These are phyloP conservation scores for Coemansia sp. DNA, from an alignment of 192 early-diverging fungal genomes.

Conservation along the genomic window DNA sequence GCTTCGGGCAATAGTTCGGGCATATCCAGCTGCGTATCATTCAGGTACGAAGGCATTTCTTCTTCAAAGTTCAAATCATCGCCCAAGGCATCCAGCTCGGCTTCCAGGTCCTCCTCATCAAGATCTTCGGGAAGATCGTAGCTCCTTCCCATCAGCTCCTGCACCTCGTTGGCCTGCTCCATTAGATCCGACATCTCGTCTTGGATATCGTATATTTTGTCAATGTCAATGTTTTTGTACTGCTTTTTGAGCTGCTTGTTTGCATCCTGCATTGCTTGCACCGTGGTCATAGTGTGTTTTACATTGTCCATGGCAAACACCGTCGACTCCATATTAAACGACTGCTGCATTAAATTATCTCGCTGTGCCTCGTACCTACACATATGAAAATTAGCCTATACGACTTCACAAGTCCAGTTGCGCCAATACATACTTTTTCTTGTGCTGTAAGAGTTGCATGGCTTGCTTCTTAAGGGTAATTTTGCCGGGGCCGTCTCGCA, in stretches of 20 bases:
- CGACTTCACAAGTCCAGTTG: too few species aligned
- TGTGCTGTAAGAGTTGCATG: conserved; percentile 86
- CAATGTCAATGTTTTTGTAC: conserved; percentile 91
- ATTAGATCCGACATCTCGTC: conserved; percentile 98
- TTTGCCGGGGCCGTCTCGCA: conserved; percentile 87
- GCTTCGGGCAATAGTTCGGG: conserved; percentile 45
- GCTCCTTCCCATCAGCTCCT: conserved; percentile 88
- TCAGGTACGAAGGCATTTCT: conserved; percentile 40
- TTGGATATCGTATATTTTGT: conserved; percentile 91
- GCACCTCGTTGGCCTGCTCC: conserved; percentile 96
- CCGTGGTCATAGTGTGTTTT: conserved; percentile 92
- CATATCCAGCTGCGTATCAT: conserved; percentile 16
- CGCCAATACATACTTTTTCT: conserved; percentile 67
- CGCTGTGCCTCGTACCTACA: conserved; percentile 77
- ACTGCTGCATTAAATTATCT: conserved; percentile 92
- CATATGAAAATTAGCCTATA: conserved; percentile 6
- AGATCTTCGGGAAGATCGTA: conserved; percentile 94
- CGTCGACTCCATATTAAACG: conserved; percentile 99
- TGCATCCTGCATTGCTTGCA: conserved; percentile 94
- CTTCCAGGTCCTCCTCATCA: conserved; percentile 96
- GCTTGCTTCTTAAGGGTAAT: conserved; percentile 92
- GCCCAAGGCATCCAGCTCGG: conserved; percentile 95
- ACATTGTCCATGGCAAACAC: conserved; percentile 90
- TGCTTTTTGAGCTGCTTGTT: conserved; percentile 95
- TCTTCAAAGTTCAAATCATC: conserved; percentile 78